Percentiles rank a stretch among this genome's conserved stretches.
These are phyloP conservation scores for Neocatenulostroma microsporum DNA, from an alignment of 2,329 filamentous ascomycete species.

Conservation along the genomic window DNA sequence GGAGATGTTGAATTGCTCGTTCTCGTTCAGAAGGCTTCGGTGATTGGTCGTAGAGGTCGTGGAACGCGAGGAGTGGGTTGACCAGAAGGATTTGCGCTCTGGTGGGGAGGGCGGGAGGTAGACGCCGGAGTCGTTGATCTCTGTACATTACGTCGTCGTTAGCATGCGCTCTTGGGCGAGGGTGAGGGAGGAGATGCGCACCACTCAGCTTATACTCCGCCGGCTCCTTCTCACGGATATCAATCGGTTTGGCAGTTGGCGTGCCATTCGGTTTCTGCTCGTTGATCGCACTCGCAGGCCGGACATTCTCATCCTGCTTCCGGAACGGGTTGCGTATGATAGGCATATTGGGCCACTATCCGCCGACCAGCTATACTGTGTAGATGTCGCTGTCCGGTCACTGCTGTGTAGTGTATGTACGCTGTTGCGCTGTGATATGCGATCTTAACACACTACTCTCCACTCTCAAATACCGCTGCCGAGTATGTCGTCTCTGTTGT, in stretches of 20 bases:
- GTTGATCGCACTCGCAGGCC: slow-evolving; percentile 11
- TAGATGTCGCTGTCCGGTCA: no score
- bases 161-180: no score
- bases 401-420: no score
- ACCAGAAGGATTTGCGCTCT: slow-evolving; percentile 66
- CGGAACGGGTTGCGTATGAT: slow-evolving; percentile 34
- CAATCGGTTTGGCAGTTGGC: slow-evolving; percentile 30
- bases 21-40: slow-evolving; percentile 56
- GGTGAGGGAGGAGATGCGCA: no score
- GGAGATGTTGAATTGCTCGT: slow-evolving; percentile 91
- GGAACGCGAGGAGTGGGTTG: slow-evolving; percentile 42
- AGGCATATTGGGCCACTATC: slow-evolving; percentile 29
- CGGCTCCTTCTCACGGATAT: slow-evolving; percentile 33
- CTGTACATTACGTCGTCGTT: no score
- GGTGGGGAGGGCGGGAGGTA: slow-evolving; percentile 92
- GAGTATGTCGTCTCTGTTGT: no score
- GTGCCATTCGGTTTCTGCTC: slow-evolving; percentile 11
- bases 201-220: slow-evolving; percentile 48
- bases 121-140: slow-evolving; percentile 91
- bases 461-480: no score
- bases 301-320: slow-evolving; percentile 31
- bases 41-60: slow-evolving; percentile 47
- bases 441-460: no score
- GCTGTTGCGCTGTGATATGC: no score
- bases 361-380: no score